phyloP scores from a whole-genome alignment of 2,329 filamentous ascomycete species.

The Diaporthe caulivora region DNA sequence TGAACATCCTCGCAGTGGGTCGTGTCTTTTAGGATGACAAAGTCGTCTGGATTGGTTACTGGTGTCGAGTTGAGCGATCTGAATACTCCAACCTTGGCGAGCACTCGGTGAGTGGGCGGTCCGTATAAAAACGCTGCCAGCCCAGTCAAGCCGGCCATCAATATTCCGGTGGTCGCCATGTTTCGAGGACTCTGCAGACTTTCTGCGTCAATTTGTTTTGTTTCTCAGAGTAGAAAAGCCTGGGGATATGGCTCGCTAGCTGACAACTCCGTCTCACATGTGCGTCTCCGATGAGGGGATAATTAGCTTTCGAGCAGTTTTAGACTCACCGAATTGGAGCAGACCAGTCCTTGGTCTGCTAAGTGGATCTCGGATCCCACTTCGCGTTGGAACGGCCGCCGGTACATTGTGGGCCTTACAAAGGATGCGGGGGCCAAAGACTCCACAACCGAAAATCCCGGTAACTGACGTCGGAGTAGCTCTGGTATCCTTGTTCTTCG shows the following conservation, averaged over 20 bases:
- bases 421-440: slow-evolving; percentile 11
- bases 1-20: slow-evolving; percentile 72
- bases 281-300: slow-evolving; percentile 1
- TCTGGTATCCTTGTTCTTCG: neutral
- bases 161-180: slow-evolving; percentile 32
- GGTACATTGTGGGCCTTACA: neutral
- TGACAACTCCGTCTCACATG: neutral
- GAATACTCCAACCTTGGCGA: slow-evolving; percentile 35
- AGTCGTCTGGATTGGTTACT: slow-evolving; percentile 41
- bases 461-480: neutral
- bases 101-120: slow-evolving; percentile 22
- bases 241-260: neutral
- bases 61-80: slow-evolving; percentile 28
- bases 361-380: slow-evolving; percentile 1
- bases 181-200: neutral
- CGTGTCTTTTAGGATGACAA: slow-evolving; percentile 63
- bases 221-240: neutral
- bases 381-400: neutral
- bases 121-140: slow-evolving; percentile 36
- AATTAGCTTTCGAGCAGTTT: neutral
- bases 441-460: neutral
- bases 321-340: slow-evolving; percentile 14
- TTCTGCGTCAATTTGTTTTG: neutral
- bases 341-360: neutral
- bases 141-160: slow-evolving; percentile 34